Conservation (phyloP, 2,329 filamentous ascomycete genomes). For the Diaporthe ampelina region DNA sequence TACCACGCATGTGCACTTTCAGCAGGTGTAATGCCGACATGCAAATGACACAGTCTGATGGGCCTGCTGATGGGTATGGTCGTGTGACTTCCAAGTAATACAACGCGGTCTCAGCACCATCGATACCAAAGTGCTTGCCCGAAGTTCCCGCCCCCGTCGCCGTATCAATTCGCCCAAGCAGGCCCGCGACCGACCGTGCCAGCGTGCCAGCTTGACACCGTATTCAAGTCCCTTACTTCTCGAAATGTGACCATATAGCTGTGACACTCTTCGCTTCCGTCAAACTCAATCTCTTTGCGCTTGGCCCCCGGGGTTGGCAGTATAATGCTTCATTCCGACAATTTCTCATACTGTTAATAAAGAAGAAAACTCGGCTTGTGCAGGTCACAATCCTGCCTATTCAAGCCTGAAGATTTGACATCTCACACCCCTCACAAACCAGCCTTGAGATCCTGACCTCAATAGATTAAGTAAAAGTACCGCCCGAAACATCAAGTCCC, state of each 20-base stretch:
- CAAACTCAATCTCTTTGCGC: too few relatives aligned
- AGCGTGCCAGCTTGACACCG: neutral
- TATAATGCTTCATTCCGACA: too few relatives aligned
- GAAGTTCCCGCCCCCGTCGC: neutral
- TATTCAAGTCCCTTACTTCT: too few relatives aligned
- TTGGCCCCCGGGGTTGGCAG: too few relatives aligned
- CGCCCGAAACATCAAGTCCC: neutral
- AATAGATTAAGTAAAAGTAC: neutral
- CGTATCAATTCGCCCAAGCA: neutral
- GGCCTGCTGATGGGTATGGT: too few relatives aligned
- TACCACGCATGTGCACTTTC: neutral
- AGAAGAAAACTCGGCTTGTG: neutral
- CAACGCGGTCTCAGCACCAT: too few relatives aligned
- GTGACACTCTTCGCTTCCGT: too few relatives aligned
- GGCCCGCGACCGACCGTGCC: neutral
- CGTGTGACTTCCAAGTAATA: too few relatives aligned
- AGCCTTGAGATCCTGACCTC: neutral
- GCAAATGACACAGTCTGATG: neutral
- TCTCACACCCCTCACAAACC: neutral
- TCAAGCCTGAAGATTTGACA: neutral
- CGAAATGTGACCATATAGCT: too few relatives aligned
- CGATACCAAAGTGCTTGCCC: neutral
- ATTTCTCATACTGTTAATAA: too few relatives aligned
- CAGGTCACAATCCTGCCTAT: neutral
- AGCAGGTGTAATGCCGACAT: neutral